Evolutionary conservation across 805 yeast genomes (phyloP).

Genomic region (Sugiyamaella smithiae): DNA sequence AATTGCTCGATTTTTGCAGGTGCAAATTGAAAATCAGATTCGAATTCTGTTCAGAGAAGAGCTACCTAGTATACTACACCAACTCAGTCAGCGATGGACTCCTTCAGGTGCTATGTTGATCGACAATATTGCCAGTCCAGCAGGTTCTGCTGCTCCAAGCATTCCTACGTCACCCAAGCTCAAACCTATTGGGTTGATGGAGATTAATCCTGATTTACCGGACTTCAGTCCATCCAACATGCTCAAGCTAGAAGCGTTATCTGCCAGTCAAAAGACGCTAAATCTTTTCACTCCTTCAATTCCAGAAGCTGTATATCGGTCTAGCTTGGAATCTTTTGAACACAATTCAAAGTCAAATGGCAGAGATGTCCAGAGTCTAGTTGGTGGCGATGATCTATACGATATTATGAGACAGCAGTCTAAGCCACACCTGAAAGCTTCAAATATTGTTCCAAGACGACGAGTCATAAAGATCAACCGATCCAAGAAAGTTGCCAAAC

Average conservation of each 20-base stretch:
- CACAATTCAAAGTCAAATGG: conserved; percentile 28
- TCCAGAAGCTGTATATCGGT: conserved; percentile 56
- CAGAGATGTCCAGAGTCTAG: conserved; percentile 19
- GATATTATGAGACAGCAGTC: conserved; percentile 20
- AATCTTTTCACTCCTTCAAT: conserved; percentile 63
- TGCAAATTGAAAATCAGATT: conserved; percentile 77
- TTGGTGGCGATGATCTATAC: conserved; percentile 17
- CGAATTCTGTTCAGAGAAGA: conserved; percentile 80
- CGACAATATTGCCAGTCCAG: conserved; percentile 12
- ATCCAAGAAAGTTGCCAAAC: background rate
- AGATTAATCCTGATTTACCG: conserved; percentile 57
- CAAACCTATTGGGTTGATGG: conserved; percentile 46
- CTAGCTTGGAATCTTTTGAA: conserved; percentile 40
- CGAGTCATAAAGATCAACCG: conserved; percentile 29
- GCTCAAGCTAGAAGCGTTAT: conserved; percentile 63
- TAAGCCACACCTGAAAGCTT: conserved; percentile 3
- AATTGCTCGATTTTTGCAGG: conserved; percentile 76
- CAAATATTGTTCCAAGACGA: conserved; percentile 28
- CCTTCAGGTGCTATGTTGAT: conserved; percentile 32
- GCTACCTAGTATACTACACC: conserved; percentile 75
- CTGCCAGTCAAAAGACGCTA: conserved; percentile 75
- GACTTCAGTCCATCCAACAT: conserved; percentile 64
- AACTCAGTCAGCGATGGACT: conserved; percentile 67
- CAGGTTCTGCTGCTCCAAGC: conserved; percentile 9
- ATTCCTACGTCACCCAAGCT: conserved; percentile 23